Evolutionary conservation across 371 early-diverging fungal species (phyloP).

Genomic region (Gilbertella persicaria): DNA sequence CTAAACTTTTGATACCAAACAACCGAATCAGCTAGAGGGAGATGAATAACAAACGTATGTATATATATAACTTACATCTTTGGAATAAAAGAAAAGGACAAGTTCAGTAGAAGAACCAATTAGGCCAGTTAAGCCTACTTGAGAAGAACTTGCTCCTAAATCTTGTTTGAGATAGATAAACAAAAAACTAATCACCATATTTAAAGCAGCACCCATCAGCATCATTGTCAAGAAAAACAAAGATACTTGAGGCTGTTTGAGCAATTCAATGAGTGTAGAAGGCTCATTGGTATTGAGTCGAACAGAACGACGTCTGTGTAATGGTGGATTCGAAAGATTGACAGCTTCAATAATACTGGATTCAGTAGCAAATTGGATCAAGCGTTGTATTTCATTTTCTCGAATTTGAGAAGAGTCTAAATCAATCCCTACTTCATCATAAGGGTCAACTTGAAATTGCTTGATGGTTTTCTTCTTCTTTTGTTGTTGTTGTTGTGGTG

Average conservation of each 20-base stretch:
- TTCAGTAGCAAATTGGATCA: slow-evolving; percentile 56
- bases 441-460: slow-evolving; percentile 35
- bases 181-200: slow-evolving; percentile 53
- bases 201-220: slow-evolving; percentile 56
- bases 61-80: slow-evolving; percentile 39
- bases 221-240: slow-evolving; percentile 54
- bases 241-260: slow-evolving; percentile 39
- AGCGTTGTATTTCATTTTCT: slow-evolving; percentile 50
- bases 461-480: slow-evolving; percentile 17
- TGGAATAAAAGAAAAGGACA: slow-evolving; percentile 51
- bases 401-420: slow-evolving; percentile 32
- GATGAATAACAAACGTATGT: not conserved
- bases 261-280: slow-evolving; percentile 40
- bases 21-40: slow-evolving; percentile 40
- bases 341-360: slow-evolving; percentile 59
- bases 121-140: slow-evolving; percentile 49
- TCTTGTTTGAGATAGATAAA: slow-evolving; percentile 51
- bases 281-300: slow-evolving; percentile 20
- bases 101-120: slow-evolving; percentile 52
- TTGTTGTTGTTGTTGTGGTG: not conserved
- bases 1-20: slow-evolving; percentile 50
- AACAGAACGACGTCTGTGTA: slow-evolving; percentile 29
- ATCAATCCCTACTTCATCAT: slow-evolving; percentile 35
- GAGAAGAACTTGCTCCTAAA: slow-evolving; percentile 47
- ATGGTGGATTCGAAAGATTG: slow-evolving; percentile 50